phyloP scores from a whole-genome alignment of 164 flowering plant genomes.

The Euptelea pleiosperma region DNA sequence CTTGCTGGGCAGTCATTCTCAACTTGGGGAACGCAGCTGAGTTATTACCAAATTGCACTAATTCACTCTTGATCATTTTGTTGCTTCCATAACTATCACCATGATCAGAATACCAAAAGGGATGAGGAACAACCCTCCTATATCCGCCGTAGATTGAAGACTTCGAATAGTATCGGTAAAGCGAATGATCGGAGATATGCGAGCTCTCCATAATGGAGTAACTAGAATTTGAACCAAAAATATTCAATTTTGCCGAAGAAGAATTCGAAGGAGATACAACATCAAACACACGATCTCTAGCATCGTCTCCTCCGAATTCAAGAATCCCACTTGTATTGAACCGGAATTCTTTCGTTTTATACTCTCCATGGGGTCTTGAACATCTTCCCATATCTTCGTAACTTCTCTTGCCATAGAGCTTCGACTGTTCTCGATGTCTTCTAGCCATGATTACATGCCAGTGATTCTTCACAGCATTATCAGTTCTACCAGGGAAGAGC shows the following conservation, averaged over 20 bases:
- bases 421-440: slow-evolving; percentile 61
- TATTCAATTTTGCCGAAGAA: slow-evolving; percentile 23
- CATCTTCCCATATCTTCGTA: slow-evolving; percentile 23
- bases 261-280: slow-evolving; percentile 23
- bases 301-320: slow-evolving; percentile 29
- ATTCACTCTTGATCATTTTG: slow-evolving; percentile 18
- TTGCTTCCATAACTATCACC: slow-evolving; percentile 14
- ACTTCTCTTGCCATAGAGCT: slow-evolving; percentile 43
- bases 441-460: slow-evolving; percentile 95
- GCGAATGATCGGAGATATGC: slow-evolving; percentile 16
- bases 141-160: slow-evolving; percentile 24
- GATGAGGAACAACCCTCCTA: slow-evolving; percentile 20
- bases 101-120: slow-evolving; percentile 19
- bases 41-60: slow-evolving; percentile 19
- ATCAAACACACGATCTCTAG: slow-evolving; percentile 25
- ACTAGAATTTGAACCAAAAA: slow-evolving; percentile 19
- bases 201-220: slow-evolving; percentile 23
- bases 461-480: slow-evolving; percentile 87
- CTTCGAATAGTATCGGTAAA: slow-evolving; percentile 9
- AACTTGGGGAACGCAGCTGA: slow-evolving; percentile 15
- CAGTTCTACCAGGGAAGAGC: slow-evolving; percentile 81
- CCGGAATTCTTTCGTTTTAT: slow-evolving; percentile 19
- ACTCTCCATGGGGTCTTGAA: slow-evolving; percentile 17
- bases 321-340: slow-evolving; percentile 21
- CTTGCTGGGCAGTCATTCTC: slow-evolving; percentile 16